These are phyloP conservation scores for Fibroporia radiculosa DNA, from an alignment of 768 basidiomycete species.

Conservation along the genomic window DNA sequence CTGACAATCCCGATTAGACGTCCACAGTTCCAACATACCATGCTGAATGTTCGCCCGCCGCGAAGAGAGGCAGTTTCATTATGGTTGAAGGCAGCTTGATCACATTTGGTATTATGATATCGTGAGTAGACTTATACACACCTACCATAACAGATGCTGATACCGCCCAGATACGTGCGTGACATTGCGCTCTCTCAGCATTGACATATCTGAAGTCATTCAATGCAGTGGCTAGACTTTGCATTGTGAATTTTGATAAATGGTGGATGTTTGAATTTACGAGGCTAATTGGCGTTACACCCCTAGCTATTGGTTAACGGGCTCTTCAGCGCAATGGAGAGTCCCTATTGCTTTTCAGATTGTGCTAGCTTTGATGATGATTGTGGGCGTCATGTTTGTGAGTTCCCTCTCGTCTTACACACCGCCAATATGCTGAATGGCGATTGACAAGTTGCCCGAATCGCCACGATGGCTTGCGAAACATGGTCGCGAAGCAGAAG, in stretches of 20 bases:
- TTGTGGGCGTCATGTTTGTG: slow-evolving; percentile 40
- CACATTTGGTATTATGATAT: slow-evolving; percentile 55
- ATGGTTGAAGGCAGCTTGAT: slow-evolving; percentile 61
- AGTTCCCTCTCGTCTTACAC: slow-evolving; percentile 17
- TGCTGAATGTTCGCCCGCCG: slow-evolving; percentile 56
- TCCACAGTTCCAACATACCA: slow-evolving; percentile 61
- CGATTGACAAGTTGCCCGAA: slow-evolving; percentile 39
- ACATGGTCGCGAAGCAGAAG: slow-evolving; percentile 45
- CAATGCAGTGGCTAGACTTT: slow-evolving; percentile 52
- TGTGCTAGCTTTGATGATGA: slow-evolving; percentile 45
- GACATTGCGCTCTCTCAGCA: background rate
- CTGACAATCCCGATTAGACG: slow-evolving; percentile 30
- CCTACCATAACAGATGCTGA: background rate
- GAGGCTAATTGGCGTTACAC: background rate
- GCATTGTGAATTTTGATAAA: slow-evolving; percentile 36
- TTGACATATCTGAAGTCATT: background rate
- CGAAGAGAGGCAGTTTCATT: slow-evolving; percentile 51
- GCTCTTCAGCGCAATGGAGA: slow-evolving; percentile 52
- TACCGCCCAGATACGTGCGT: slow-evolving; percentile 19
- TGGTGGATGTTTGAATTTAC: no score
- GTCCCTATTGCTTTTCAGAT: slow-evolving; percentile 57
- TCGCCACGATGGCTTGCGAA: slow-evolving; percentile 57
- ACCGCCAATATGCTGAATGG: no score
- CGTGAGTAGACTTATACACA: slow-evolving; percentile 30
- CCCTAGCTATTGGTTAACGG: slow-evolving; percentile 41